phyloP scores from a whole-genome alignment of 306 rosid genomes.

The Begonia peltatifolia region DNA sequence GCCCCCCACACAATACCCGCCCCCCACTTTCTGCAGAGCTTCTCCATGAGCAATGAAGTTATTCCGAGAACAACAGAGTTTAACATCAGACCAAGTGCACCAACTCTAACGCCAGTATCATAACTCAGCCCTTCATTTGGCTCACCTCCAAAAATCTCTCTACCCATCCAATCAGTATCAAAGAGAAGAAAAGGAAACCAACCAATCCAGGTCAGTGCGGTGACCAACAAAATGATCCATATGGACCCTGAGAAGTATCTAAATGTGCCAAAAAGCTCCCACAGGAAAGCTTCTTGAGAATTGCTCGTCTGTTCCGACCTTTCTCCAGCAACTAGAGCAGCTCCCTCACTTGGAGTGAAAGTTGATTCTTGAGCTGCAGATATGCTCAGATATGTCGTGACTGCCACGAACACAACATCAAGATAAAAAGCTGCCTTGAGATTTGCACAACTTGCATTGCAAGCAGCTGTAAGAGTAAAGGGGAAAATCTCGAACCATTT shows the following conservation, averaged over 20 bases:
- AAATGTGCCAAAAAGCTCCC: conserved; percentile 81
- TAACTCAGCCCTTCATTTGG: conserved; percentile 61
- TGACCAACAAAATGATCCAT: conserved; percentile 60
- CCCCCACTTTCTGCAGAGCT: conserved; percentile 65
- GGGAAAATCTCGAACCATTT: conserved; percentile 66
- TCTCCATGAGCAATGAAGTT: conserved; percentile 80
- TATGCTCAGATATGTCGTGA: conserved; percentile 54
- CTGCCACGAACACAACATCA: conserved; percentile 40
- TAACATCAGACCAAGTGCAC: conserved; percentile 74
- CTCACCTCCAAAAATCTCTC: conserved; percentile 84
- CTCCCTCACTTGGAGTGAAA: conserved; percentile 19
- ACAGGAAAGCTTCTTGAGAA: conserved; percentile 72
- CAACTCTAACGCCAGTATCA: conserved; percentile 72
- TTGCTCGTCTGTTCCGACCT: conserved; percentile 31
- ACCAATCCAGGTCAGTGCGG: conserved; percentile 70
- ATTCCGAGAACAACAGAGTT: conserved; percentile 80
- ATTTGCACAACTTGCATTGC: conserved; percentile 70
- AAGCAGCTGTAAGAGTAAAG: conserved; percentile 49
- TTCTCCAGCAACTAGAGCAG: conserved; percentile 20
- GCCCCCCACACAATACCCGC: conserved; percentile 81
- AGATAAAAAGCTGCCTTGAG: conserved; percentile 78
- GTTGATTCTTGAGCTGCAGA: conserved; percentile 60
- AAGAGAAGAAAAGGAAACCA: conserved; percentile 87
- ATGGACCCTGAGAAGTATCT: conserved; percentile 49
- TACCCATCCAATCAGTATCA: conserved; percentile 95